Base-by-base conservation (phyloP, 2,329 filamentous ascomycete genomes). In the Sphaceloma murrayae region DNA sequence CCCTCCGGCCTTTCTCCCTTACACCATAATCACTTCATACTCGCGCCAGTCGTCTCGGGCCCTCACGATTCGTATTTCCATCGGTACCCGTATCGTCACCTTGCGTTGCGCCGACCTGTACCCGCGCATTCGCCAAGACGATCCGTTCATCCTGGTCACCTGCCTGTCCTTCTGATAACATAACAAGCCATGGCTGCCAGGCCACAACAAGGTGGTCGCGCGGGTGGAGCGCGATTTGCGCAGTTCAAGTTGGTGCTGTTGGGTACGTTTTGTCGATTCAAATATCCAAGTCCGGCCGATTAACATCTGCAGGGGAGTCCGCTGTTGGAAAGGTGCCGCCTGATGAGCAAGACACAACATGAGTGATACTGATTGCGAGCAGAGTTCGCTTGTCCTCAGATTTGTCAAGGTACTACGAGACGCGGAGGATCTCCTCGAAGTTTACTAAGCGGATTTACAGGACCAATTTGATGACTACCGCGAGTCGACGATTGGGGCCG, bases 391-490 rank as follows among this genome's bases (percentile, higher is more conserved):
- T 66, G 91, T 98, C 46, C 73, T 98, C 62, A 82, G 93, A 68
- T 98, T 98, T 61, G 91, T 98, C 62, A 98, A 98, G 78, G 87
- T 93, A 66, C 58, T 70, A 46, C 5, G 7, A 14, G 13, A 7
- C 11, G 5, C n/a, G 13, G 10, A 4, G 10, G 5, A 8, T 21
- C 8, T 16, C 7, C 29, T 11, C 2, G 5, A 26, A 22, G 38
- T 26, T 8, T 4, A 24, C 11, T 29, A 19, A 22, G 7, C 10
- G 18, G 40, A 38, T n/a, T 4, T 2, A 10, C 59, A 94, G 87
- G 89, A 98, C 67, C 91, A 96, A 85, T 98, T 98, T 68, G 91
- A 98, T 73, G 80, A 84, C 66, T 95, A 95, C 72, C 80, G 88
- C 67, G 89, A 95, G 78, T 94, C 88, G 46, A 95, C 89, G 51